Conservation (phyloP, 1,284 basidiomycete genomes). For the Gymnopus androsaceus region DNA sequence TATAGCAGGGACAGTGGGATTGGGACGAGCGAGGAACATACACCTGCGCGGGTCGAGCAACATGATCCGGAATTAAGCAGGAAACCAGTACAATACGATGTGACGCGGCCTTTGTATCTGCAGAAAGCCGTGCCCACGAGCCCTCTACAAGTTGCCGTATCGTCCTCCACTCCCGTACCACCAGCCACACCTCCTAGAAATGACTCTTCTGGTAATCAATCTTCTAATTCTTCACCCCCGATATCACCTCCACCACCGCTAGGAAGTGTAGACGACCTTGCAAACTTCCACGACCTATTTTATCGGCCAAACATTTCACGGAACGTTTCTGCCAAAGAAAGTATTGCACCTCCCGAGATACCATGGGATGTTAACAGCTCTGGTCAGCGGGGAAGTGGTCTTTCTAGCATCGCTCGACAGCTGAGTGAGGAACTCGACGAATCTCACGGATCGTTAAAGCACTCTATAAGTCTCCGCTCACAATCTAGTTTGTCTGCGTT, state of each 20-base stretch:
- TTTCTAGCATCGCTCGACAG: slow-evolving; percentile 63
- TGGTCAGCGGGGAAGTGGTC: slow-evolving; percentile 45
- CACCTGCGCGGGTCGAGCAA: not conserved
- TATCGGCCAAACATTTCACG: slow-evolving; percentile 40
- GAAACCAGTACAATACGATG: slow-evolving; percentile 40
- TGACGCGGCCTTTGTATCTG: slow-evolving; percentile 29
- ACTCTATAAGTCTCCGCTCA: slow-evolving; percentile 12
- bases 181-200: not conserved
- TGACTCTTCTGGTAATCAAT: slow-evolving; percentile 25
- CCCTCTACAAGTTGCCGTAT: slow-evolving; percentile 14
- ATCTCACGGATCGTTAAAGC: slow-evolving; percentile 5
- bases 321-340: slow-evolving; percentile 20
- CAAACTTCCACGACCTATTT: slow-evolving; percentile 71
- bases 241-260: slow-evolving; percentile 45
- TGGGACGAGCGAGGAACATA: slow-evolving; percentile 43
- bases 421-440: slow-evolving; percentile 60
- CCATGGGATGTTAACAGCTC: slow-evolving; percentile 23
- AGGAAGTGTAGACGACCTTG: slow-evolving; percentile 62
- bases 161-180: not conserved
- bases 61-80: slow-evolving; percentile 12
- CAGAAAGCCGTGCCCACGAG: slow-evolving; percentile 26
- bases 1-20: slow-evolving; percentile 49
- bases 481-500: slow-evolving; percentile 11
- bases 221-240: slow-evolving; percentile 37
- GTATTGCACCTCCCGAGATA: slow-evolving; percentile 18